These are phyloP conservation scores for Podospora didyma DNA, from an alignment of 495 filamentous ascomycete genomes.

Conservation along the genomic window DNA sequence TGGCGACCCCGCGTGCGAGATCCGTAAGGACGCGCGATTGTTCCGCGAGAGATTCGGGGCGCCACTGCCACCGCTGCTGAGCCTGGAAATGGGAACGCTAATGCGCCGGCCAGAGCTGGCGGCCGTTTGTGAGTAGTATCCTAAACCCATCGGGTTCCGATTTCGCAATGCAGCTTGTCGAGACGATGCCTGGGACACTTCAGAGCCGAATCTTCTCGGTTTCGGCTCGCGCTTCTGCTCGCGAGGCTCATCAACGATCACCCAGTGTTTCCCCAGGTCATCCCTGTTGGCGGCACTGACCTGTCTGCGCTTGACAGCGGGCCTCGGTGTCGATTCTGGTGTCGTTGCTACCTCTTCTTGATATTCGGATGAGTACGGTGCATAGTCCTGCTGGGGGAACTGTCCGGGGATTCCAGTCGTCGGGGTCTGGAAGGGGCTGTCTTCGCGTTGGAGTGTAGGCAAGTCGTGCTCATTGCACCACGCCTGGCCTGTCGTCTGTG, in stretches of 20 bases:
- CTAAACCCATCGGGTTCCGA: conserved; percentile 2
- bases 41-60: conserved; percentile 11
- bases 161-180: background rate
- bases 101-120: conserved; percentile 31
- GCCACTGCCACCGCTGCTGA: conserved; percentile 11
- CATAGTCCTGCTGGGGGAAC: conserved; percentile 17
- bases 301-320: conserved; percentile 49
- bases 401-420: conserved; percentile 1
- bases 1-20: conserved; percentile 47
- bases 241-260: conserved; percentile 55
- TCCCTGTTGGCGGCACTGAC: conserved; percentile 39
- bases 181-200: conserved; percentile 9
- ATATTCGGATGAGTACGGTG: conserved; percentile 18
- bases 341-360: conserved; percentile 27
- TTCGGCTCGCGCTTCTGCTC: conserved; percentile 14
- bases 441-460: conserved; percentile 20
- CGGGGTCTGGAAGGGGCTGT: conserved; percentile 1
- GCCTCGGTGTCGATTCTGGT: conserved; percentile 40
- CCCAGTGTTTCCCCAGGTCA: conserved; percentile 65
- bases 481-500: conserved; percentile 17
- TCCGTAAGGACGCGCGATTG: conserved; percentile 25
- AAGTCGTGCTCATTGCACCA: conserved; percentile 29
- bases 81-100: conserved; percentile 32
- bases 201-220: conserved; percentile 14
- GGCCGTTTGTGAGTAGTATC: conserved; percentile 17